These are phyloP conservation scores for Daedalea quercina DNA, from an alignment of 768 basidiomycete genomes.

Conservation along the genomic window DNA sequence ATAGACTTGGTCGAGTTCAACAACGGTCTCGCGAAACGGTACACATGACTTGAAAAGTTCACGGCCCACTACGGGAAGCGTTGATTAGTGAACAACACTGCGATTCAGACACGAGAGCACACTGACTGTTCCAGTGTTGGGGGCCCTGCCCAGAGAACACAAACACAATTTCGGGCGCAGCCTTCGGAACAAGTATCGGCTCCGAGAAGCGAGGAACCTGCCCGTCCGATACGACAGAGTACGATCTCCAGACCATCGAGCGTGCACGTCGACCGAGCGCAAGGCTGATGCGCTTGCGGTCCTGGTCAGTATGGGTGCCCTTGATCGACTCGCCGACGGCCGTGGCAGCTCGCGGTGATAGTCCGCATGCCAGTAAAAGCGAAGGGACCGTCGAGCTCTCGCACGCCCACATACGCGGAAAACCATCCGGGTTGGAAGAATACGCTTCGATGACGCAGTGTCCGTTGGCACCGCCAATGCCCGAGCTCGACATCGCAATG, in stretches of 20 bases:
- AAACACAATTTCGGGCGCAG: slow-evolving; percentile 26
- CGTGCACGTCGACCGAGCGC: slow-evolving; percentile 2
- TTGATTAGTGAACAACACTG: not conserved
- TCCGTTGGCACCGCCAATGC: slow-evolving; percentile 39
- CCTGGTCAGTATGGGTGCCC: not conserved
- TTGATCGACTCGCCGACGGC: not conserved
- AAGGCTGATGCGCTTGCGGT: not conserved
- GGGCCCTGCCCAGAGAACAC: slow-evolving; percentile 35
- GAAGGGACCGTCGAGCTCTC: not conserved
- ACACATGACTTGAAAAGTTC: slow-evolving; percentile 28
- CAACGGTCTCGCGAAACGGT: slow-evolving; percentile 31
- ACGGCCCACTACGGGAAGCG: slow-evolving; percentile 27
- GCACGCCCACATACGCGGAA: not conserved
- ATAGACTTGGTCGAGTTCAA: slow-evolving; percentile 31
- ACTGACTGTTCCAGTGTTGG: slow-evolving; percentile 33
- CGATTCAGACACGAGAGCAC: not conserved
- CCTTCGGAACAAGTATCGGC: not conserved
- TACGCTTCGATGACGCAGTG: slow-evolving; percentile 34
- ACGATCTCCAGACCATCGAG: slow-evolving; percentile 7
- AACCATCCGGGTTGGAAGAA: slow-evolving; percentile 6
- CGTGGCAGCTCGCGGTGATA: slow-evolving; percentile 7
- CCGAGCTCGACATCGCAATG: slow-evolving; percentile 35
- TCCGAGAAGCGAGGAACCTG: not conserved
- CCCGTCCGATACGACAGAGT: slow-evolving; percentile 4
- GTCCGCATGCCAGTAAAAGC: slow-evolving; percentile 5